Evolutionary conservation across 352 stramenopile species (phyloP).

Genomic region (Pythium guiyangense): DNA sequence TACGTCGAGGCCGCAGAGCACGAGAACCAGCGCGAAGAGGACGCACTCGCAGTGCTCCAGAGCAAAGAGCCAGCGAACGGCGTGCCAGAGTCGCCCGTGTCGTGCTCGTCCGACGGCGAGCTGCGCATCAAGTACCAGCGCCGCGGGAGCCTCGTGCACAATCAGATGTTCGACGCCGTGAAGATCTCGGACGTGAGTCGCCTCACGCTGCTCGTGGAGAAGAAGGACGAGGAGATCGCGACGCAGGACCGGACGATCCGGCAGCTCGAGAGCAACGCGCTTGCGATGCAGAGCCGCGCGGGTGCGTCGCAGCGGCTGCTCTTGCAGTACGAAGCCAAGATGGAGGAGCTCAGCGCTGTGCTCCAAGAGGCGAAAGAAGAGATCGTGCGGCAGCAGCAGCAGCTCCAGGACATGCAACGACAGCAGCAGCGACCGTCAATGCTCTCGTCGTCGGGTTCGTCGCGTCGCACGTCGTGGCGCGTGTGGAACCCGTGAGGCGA

Average conservation of each 20-base stretch:
- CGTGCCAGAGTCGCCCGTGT: conserved; percentile 18
- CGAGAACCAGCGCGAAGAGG: conserved; percentile 30
- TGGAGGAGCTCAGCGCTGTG: conserved; percentile 63
- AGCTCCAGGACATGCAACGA: conserved; percentile 1
- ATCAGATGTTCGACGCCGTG: conserved; percentile 81
- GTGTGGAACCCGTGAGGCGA: conserved; percentile 10
- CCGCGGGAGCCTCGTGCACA: conserved; percentile 61
- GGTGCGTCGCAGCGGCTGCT: conserved; percentile 61
- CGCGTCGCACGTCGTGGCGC: conserved; percentile 8
- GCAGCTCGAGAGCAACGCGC: conserved; percentile 60
- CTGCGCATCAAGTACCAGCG: conserved; percentile 71
- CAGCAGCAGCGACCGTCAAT: background rate
- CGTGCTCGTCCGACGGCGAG: conserved; percentile 35
- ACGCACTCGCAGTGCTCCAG: conserved; percentile 51
- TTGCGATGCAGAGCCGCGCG: conserved; percentile 62
- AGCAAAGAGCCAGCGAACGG: conserved; percentile 20
- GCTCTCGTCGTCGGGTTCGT: background rate
- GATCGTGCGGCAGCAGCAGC: conserved; percentile 20
- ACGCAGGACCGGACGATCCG: conserved; percentile 60
- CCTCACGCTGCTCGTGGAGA: conserved; percentile 56
- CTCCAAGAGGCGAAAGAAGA: conserved; percentile 51
- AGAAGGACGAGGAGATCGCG: conserved; percentile 65
- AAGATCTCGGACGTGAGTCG: conserved; percentile 71
- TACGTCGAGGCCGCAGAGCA: conserved; percentile 39
- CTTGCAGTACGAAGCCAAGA: conserved; percentile 65